phyloP scores from a whole-genome alignment of 352 stramenopile species.

The Globisporangium abappressorium region DNA sequence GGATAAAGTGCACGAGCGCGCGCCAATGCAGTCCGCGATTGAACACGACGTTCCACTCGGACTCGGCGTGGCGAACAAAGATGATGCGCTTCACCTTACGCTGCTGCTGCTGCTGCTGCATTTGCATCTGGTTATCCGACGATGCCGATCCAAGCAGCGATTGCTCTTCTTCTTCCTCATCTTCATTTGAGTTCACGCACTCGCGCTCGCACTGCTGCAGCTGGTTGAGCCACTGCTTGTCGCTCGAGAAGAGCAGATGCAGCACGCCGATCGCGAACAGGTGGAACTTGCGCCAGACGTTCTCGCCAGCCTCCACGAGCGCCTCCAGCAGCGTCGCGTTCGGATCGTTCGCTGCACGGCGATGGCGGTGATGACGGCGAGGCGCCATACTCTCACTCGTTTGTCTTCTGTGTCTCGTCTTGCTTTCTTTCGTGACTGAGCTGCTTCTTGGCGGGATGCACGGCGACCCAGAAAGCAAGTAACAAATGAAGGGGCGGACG shows the following conservation, averaged over 20 bases:
- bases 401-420: not conserved
- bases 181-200: not conserved
- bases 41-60: constrained; percentile 88
- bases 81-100: constrained; percentile 52
- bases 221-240: constrained; percentile 43
- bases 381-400: not conserved
- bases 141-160: not conserved
- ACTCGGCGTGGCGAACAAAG: constrained; percentile 86
- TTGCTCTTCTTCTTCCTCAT: not conserved
- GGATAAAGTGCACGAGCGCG: constrained; percentile 44
- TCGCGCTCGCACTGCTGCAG: not conserved
- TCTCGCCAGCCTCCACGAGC: constrained; percentile 31
- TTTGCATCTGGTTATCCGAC: not conserved
- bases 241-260: constrained; percentile 74
- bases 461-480: not conserved
- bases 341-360: constrained; percentile 6
- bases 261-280: constrained; percentile 57
- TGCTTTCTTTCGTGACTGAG: not conserved
- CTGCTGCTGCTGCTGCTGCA: not conserved
- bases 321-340: constrained; percentile 24
- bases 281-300: constrained; percentile 63
- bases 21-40: constrained; percentile 66
- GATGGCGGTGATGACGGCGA: not conserved
- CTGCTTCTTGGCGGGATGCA: not conserved
- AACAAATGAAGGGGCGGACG: not conserved